Conservation (phyloP, 2,329 filamentous ascomycete genomes). For the Monosporascus sp. region DNA sequence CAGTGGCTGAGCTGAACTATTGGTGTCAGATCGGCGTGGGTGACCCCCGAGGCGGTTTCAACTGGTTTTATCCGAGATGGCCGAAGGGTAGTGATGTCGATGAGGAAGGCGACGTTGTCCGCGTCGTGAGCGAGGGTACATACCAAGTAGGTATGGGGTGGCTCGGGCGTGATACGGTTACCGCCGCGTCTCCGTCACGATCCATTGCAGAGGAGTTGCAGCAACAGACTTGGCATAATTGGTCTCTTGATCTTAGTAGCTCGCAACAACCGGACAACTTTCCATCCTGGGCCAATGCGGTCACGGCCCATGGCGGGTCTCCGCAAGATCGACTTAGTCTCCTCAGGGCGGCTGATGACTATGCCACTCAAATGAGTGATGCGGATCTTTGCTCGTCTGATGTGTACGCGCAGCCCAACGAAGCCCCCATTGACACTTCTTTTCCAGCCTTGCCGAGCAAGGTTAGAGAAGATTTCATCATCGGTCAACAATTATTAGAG, state of each 20-base stretch:
- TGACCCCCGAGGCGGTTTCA: conserved; percentile 78
- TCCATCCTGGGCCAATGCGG: conserved; percentile 25
- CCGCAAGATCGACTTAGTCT: conserved; percentile 22
- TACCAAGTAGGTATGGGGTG: conserved; percentile 75
- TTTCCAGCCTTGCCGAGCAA: conserved; percentile 48
- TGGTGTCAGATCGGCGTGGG: conserved; percentile 97
- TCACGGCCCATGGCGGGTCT: conserved; percentile 2
- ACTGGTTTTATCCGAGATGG: conserved; percentile 82
- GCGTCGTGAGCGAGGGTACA: conserved; percentile 76
- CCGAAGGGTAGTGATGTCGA: conserved; percentile 67
- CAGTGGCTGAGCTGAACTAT: conserved; percentile 80
- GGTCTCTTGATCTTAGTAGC: conserved; percentile 58
- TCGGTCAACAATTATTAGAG: conserved; percentile 44
- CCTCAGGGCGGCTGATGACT: conserved; percentile 47
- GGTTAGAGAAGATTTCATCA: conserved; percentile 43
- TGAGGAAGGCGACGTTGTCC: conserved; percentile 58
- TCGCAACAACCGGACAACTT: conserved; percentile 43
- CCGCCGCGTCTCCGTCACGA: conserved; percentile 29
- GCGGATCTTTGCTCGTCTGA: conserved; percentile 55
- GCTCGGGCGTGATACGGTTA: conserved; percentile 56
- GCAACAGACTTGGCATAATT: conserved; percentile 61
- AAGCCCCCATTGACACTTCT: conserved; percentile 54
- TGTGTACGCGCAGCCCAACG: conserved; percentile 36
- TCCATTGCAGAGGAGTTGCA: conserved; percentile 57
- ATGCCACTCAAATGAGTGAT: conserved; percentile 57